These are phyloP conservation scores for Xylaria sp. DNA, from an alignment of 2,329 filamentous ascomycete genomes.

Conservation along the genomic window DNA sequence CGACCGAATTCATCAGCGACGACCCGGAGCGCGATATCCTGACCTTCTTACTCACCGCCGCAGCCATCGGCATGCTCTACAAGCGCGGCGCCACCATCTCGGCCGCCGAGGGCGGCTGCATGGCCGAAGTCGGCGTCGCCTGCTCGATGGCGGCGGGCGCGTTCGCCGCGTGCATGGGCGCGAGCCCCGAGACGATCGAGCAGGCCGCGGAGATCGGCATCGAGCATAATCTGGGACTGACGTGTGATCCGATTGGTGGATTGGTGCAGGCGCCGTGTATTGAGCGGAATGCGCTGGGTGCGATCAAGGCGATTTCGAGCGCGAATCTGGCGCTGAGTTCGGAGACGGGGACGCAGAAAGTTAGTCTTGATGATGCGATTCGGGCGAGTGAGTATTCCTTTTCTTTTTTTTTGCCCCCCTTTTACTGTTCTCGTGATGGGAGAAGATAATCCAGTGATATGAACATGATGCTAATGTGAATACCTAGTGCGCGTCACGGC, in stretches of 20 bases:
- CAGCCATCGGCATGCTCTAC: slow-evolving; percentile 49
- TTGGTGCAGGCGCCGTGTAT: slow-evolving; percentile 48
- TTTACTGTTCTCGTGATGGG: not conserved
- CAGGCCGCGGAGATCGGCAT: slow-evolving; percentile 50
- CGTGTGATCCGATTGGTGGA: slow-evolving; percentile 47
- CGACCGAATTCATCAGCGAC: slow-evolving; percentile 46
- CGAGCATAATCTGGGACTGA: slow-evolving; percentile 47
- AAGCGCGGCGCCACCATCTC: slow-evolving; percentile 49
- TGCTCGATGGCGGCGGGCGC: slow-evolving; percentile 49
- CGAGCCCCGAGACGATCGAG: slow-evolving; percentile 45
- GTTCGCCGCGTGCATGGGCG: slow-evolving; percentile 48
- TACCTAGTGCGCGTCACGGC: slow-evolving; percentile 41
- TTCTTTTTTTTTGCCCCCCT: not conserved
- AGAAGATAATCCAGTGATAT: not conserved
- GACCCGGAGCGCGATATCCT: slow-evolving; percentile 45
- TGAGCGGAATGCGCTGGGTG: slow-evolving; percentile 46
- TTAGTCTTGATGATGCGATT: slow-evolving; percentile 46
- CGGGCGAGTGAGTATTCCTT: slow-evolving; percentile 36
- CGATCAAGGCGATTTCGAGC: slow-evolving; percentile 47
- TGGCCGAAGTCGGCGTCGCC: slow-evolving; percentile 50
- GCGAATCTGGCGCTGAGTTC: slow-evolving; percentile 46
- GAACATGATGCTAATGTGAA: not conserved
- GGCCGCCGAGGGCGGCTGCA: slow-evolving; percentile 47
- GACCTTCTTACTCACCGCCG: slow-evolving; percentile 45
- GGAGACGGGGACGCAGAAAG: slow-evolving; percentile 41